Evolutionary conservation across 352 stramenopile genomes (phyloP), one percentile per base, ranked within the genome.

Genomic region (Chrysophaeum taylorii): DNA sequence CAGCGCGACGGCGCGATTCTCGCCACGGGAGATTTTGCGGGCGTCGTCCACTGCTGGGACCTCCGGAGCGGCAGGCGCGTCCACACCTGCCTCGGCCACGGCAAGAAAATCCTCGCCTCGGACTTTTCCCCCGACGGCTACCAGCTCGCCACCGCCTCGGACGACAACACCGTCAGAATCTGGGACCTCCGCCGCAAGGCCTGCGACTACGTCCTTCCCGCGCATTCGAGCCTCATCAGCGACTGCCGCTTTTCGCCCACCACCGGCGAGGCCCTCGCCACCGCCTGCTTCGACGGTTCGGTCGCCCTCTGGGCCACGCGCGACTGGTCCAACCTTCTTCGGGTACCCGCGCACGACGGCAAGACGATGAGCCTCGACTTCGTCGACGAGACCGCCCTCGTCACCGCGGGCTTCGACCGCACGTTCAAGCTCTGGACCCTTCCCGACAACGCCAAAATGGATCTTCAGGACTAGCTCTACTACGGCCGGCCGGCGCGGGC

Each of bases 301-400:
- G 83, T 92, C 63, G 97, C 97, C 74, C 66, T 97, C 39, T 98
- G 92, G 92, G 85, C 84, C 42, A 89, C 89, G n/a, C 84, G 92
- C 43, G 88, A 96, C 80, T 97, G 89, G 90, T 87, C 83, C 69
- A 82, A 91, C 18, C 74, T 98, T 64, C 76, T 79, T 9, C 91
- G 84, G 43, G 80, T 97, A 38, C 79, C 87, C 54, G 92, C 90
- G 36, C 93, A 97, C 76, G 89, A 96, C 71, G 92, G 92, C 60
- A 96, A 97, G 76, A 85, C 97, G 31, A 97, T 95, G 87, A 84
- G 87, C 4, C 84, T 91, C 15, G 92, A 96, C 78, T 85, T 97
- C 45, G 81, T 92, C 31, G 78, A 77, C 16, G 88, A 94, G 64
- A 89, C 80, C 62, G 83, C 88, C 72, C 25, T 94, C 38, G 85